Base-by-base conservation (phyloP, 768 basidiomycete species). In the Solioccasus polychromus region DNA sequence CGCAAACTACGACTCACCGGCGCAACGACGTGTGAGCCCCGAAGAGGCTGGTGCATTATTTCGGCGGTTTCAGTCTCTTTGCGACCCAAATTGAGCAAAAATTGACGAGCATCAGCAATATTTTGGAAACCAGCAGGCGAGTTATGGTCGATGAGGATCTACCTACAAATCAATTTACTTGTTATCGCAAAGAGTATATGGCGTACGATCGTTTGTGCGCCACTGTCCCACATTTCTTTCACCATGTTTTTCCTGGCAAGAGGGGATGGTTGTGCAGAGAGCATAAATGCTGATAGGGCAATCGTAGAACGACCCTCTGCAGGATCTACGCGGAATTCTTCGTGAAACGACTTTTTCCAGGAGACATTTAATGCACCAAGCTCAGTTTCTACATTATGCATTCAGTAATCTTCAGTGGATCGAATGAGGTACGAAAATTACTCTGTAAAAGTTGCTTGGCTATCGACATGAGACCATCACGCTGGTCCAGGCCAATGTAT, bases 161-260 rank as follows among this genome's bases (percentile, higher is more conserved):
- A 53, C 28, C 35, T 48, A 51, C 18, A 28, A n/a, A 52, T 63
- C 26, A 52, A 40, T 34, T 40, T 23, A 44, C 42, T 45, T 15
- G 17, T 49, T 35, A n/a, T 23, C 41, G 14, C 15, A 12, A 14
- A 15, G 14, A 44, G 29, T 22, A 30, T 39, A 32, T 11, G 4
- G 39, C 38, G 46, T 54, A 93, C 89, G 38, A 96, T 82, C 19
- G 82, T 78, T 58, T 87, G 80, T 18, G 92, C 92, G 35, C 90
- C 92, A 56, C 90, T 91, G 36, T 88, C 77, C 93, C 93, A 97
- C 75, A 97, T 88, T 55, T 89, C 81, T 58, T 84, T 82, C 22
- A 94, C 74, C 35, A 92, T 59, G 2, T 73, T 68, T 66, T 81
- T 85, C 48, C 85, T 76, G 8, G 80, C 76, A 15, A 82, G 55